Percentiles rank a stretch among this genome's conserved stretches.
Evolutionary conservation across 345 rosid genomes (phyloP).

Genomic region (Linum lewisii): DNA sequence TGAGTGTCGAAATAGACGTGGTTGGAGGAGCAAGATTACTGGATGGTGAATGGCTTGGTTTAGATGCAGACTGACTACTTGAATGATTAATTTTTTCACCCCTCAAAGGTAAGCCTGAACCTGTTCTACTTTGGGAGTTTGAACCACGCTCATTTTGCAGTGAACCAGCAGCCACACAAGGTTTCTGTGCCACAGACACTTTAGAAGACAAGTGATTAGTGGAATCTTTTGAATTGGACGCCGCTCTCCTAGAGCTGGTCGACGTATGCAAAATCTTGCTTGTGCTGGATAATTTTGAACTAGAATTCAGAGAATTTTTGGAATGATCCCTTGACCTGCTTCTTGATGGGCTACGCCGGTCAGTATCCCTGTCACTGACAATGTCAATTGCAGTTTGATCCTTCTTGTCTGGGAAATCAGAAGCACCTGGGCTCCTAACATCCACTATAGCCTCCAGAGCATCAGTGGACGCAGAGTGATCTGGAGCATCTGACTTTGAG

Average conservation of each 20-base stretch:
- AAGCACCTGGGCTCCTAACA: conserved; percentile 27
- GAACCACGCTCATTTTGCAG: conserved; percentile 30
- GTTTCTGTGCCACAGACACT: conserved; percentile 37
- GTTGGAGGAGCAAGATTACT: conserved; percentile 37
- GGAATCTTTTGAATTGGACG: conserved; percentile 45
- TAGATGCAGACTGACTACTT: conserved; percentile 37
- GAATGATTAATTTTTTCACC: conserved; percentile 56
- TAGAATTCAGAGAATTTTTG: conserved; percentile 29
- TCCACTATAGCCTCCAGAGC: conserved; percentile 27
- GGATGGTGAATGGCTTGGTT: conserved; percentile 39
- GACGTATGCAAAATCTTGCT: conserved; percentile 49
- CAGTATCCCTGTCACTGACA: conserved; percentile 30
- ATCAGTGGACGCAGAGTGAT: conserved; percentile 36
- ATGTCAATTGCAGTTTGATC: conserved; percentile 37
- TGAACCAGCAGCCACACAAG: conserved; percentile 37
- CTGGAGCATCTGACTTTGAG: conserved; percentile 30
- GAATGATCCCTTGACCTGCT: conserved; percentile 39
- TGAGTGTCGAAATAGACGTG: conserved; percentile 41
- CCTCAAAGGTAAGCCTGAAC: conserved; percentile 39
- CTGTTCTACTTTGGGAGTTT: conserved; percentile 32
- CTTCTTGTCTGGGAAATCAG: conserved; percentile 31
- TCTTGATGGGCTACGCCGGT: conserved; percentile 27
- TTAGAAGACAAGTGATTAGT: conserved; percentile 34
- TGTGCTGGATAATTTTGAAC: conserved; percentile 34
- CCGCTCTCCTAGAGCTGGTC: conserved; percentile 37